Percentiles rank a stretch among this genome's conserved stretches.
Conservation (phyloP, 192 early-diverging fungal genomes). For the Coemansia sp. region DNA sequence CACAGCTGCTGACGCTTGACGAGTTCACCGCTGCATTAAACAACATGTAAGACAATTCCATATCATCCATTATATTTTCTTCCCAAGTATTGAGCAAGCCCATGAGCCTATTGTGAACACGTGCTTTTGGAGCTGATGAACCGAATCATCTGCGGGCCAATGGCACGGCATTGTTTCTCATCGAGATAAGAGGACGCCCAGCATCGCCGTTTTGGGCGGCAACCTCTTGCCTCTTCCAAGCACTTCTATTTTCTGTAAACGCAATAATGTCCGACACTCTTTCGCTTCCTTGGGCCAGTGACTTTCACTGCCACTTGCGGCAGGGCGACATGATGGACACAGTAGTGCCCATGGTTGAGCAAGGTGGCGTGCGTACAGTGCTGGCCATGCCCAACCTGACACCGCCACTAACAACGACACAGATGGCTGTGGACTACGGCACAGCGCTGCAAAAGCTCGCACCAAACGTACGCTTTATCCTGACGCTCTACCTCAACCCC, state of each 20-base stretch:
- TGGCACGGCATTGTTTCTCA: background rate
- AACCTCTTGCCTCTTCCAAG: background rate
- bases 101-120: background rate
- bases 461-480: constrained; percentile 83
- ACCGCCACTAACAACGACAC: constrained; percentile 84
- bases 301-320: constrained; percentile 94
- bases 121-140: background rate
- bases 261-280: constrained; percentile 33
- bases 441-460: constrained; percentile 73
- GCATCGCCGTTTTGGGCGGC: background rate
- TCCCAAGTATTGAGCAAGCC: too few species aligned
- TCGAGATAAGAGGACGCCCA: background rate
- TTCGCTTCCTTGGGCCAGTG: constrained; percentile 69
- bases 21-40: constrained; percentile 20
- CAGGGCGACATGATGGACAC: constrained; percentile 88
- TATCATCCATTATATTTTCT: background rate
- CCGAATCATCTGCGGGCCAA: background rate
- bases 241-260: background rate
- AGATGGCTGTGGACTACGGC: constrained; percentile 85
- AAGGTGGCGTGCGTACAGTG: constrained; percentile 79
- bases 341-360: constrained; percentile 77
- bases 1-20: constrained; percentile 10
- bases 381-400: constrained; percentile 97
- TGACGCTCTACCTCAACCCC: constrained; percentile 90
- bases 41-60: constrained; percentile 8